Base-by-base conservation (phyloP, 2,329 filamentous ascomycete species). In the Alternaria brassicae region DNA sequence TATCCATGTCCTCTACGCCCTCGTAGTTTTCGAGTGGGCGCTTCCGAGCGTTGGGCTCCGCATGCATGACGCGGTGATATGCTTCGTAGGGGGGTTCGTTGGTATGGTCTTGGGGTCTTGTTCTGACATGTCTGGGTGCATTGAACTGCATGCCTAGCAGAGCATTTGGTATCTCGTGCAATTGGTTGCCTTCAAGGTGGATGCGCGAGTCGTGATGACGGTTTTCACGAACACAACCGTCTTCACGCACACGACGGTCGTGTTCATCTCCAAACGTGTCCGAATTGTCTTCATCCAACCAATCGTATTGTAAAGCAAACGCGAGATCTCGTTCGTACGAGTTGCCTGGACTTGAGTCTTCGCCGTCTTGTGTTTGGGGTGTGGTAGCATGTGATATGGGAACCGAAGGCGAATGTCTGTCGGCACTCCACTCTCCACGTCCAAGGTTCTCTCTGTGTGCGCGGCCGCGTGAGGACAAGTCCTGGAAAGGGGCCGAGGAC, bases 21-120 rank as follows among this genome's bases (percentile, higher is more conserved):
- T 70, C 70, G 32, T 57, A 63, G n/a, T 54, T 65, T 13, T 73
- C 66, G 12, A 61, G 58, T 10, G 61, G 42, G 25, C 68, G 69
- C 54, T 71, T 74, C 27, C 59, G 47, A 27, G 48, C 37, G 3
- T 30, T 52, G 19, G 41, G n/a, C 41, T 19, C 34, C 34, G 64
- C n/a, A n/a, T n/a, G n/a, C n/a, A n/a, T 58, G 28, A 21, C 15
- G 48, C n/a, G 47, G 34, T 32, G 32, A 34, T 23, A 13, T 15
- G 17, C 19, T 19, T 48, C 15, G 19, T 23, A n/a, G 44, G 28
- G 9, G 2, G 17, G 23, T 17, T 27, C 12, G 3, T 21, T 12
- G 19, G 8, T 19, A 36, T 48, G 9, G 30, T 12, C 17, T 32
- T 5, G 19, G 21, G 13, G 13, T 6, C 28, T 48, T n/a, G 6